Percentiles rank a stretch among this genome's conserved stretches.
phyloP scores from a whole-genome alignment of 345 rosid genomes.

The Psidium guajava region DNA sequence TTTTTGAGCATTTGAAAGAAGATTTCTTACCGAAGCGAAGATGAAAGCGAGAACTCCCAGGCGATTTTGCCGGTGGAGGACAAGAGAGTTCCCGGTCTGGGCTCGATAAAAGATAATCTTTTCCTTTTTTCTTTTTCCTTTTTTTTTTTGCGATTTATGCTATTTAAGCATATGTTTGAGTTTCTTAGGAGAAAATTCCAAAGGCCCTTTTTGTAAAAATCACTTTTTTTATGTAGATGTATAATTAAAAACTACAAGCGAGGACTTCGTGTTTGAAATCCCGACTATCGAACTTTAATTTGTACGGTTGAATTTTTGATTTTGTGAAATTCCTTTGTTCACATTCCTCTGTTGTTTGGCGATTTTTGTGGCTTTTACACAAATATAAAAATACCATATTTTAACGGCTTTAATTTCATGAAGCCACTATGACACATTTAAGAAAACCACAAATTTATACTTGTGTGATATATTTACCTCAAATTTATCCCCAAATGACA shows the following conservation, averaged over 20 bases:
- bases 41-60: background rate
- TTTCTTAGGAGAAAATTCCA: background rate
- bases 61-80: background rate
- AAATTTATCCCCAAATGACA: no score
- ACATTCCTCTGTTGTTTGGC: background rate
- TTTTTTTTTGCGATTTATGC: background rate
- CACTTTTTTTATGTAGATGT: background rate
- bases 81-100: background rate
- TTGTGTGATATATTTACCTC: no score
- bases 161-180: background rate
- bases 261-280: background rate
- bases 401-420: no score
- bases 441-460: no score
- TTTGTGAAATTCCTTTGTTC: background rate
- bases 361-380: no score
- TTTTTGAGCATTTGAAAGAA: background rate
- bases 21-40: background rate
- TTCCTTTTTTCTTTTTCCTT: fast-evolving
- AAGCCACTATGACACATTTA: no score
- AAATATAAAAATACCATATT: no score
- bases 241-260: no score
- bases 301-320: background rate
- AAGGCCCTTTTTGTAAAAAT: background rate
- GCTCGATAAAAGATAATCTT: background rate
- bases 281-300: no score